Evolutionary conservation across 2,329 filamentous ascomycete species (phyloP).

Genomic region (Diaporthe sp.): DNA sequence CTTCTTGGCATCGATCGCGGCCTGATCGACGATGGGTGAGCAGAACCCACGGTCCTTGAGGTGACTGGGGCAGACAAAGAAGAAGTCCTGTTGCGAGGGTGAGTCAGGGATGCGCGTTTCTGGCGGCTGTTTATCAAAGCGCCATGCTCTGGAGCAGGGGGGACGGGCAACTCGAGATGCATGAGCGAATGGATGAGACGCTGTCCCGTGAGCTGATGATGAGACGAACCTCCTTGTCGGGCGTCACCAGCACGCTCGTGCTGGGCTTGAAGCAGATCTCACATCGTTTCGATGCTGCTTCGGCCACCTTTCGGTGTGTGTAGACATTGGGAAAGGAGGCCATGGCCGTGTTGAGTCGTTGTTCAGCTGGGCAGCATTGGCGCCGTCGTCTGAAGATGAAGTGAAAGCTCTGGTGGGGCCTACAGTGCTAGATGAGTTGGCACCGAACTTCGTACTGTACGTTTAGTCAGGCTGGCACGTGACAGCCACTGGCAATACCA

Average conservation of each 20-base stretch:
- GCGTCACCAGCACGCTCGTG: conserved; percentile 87
- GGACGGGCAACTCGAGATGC: conserved; percentile 36
- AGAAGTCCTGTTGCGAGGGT: conserved; percentile 75
- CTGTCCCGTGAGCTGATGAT: conserved; percentile 28
- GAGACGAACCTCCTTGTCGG: conserved; percentile 82
- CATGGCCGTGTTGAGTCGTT: conserved; percentile 51
- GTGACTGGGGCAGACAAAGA: conserved; percentile 89
- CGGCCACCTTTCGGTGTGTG: conserved; percentile 88
- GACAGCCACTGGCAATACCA: not conserved
- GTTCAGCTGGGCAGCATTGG: not conserved
- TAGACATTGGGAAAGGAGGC: conserved; percentile 81
- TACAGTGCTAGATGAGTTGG: not conserved
- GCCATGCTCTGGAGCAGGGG: not conserved
- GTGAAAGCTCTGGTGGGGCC: conserved; percentile 23
- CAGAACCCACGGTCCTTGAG: conserved; percentile 88
- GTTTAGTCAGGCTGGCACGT: conserved; percentile 38
- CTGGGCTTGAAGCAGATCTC: conserved; percentile 93
- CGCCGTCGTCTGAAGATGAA: conserved; percentile 30
- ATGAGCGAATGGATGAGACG: conserved; percentile 7
- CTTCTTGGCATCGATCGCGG: conserved; percentile 73
- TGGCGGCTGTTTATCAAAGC: accelerated
- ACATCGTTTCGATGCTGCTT: conserved; percentile 86
- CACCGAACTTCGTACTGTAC: conserved; percentile 25
- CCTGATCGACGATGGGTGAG: conserved; percentile 79
- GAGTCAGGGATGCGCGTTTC: conserved; percentile 34